Percentiles rank a stretch among this genome's conserved stretches.
Conservation (phyloP, 306 rosid species). For the Parietaria judaica region DNA sequence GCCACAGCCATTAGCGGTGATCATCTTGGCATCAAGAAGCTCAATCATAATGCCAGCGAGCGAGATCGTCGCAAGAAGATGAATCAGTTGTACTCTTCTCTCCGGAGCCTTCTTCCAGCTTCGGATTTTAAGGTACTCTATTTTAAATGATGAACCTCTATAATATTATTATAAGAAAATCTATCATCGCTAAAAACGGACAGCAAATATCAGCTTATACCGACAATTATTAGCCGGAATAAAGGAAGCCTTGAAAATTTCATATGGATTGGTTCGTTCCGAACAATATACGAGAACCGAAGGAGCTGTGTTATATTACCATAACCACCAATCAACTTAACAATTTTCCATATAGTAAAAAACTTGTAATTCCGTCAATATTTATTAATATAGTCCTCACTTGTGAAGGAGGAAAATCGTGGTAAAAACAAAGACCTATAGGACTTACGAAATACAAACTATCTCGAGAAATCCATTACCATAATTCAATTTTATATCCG, state of each 20-base stretch:
- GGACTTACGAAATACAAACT: too few relatives aligned
- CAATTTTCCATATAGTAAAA: too few relatives aligned
- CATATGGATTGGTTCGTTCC: too few relatives aligned
- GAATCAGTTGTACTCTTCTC: slow-evolving; percentile 53
- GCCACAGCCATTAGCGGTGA: not conserved
- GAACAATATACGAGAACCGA: too few relatives aligned
- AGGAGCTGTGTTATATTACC: too few relatives aligned
- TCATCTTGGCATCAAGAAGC: slow-evolving; percentile 37
- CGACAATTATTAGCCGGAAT: too few relatives aligned
- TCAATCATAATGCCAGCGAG: slow-evolving; percentile 75
- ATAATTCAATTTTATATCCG: not conserved
- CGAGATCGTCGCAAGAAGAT: slow-evolving; percentile 83
- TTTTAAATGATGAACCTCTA: not conserved
- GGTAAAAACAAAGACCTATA: too few relatives aligned
- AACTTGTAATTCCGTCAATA: too few relatives aligned
- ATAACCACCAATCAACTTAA: too few relatives aligned
- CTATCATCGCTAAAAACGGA: not conserved
- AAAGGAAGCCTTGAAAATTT: too few relatives aligned
- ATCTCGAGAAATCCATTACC: not conserved
- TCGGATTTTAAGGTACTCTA: slow-evolving; percentile 42
- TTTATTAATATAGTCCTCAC: too few relatives aligned
- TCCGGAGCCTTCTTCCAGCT: slow-evolving; percentile 56
- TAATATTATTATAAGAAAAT: not conserved
- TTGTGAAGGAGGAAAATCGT: too few relatives aligned
- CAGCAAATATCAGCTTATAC: not conserved